These are phyloP conservation scores for Phytophthora podocarpi DNA, from an alignment of 352 stramenopile genomes.

Conservation along the genomic window DNA sequence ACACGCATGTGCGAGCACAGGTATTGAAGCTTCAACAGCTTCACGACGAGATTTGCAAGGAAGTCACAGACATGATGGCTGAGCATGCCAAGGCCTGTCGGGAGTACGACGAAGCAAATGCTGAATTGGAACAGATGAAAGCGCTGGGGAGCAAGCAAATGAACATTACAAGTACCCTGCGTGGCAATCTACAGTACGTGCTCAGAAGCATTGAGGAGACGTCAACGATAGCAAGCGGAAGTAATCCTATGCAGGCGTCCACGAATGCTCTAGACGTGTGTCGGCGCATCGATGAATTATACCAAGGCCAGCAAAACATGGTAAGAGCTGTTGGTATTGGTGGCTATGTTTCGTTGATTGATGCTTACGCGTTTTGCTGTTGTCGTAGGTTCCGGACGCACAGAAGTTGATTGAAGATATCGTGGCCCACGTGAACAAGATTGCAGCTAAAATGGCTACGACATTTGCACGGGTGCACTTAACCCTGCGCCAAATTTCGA, in stretches of 20 bases:
- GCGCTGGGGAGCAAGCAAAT: conserved; percentile 47
- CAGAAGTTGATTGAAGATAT: conserved; percentile 73
- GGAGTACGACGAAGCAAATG: conserved; percentile 49
- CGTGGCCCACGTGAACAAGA: conserved; percentile 51
- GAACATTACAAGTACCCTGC: conserved; percentile 69
- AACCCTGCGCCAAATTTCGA: conserved; percentile 74
- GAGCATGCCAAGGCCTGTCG: conserved; percentile 47
- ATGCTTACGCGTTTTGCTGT: conserved; percentile 16
- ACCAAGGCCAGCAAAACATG: conserved; percentile 79
- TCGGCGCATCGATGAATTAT: conserved; percentile 79
- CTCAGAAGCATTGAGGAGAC: conserved; percentile 72
- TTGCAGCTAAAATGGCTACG: conserved; percentile 58
- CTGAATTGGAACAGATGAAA: conserved; percentile 61
- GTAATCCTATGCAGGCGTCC: conserved; percentile 81
- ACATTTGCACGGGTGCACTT: conserved; percentile 65
- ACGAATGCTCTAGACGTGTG: conserved; percentile 82
- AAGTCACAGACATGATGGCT: conserved; percentile 58
- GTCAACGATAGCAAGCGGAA: conserved; percentile 53
- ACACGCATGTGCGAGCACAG: conserved; percentile 63
- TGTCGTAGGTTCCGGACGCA: conserved; percentile 59
- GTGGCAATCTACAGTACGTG: conserved; percentile 67
- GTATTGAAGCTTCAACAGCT: conserved; percentile 66
- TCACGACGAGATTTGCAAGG: conserved; percentile 71
- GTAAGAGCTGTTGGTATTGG: conserved; percentile 16
- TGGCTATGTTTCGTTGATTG: not conserved